Conservation (phyloP, 768 basidiomycete species). For the Russula griseocarnosa region DNA sequence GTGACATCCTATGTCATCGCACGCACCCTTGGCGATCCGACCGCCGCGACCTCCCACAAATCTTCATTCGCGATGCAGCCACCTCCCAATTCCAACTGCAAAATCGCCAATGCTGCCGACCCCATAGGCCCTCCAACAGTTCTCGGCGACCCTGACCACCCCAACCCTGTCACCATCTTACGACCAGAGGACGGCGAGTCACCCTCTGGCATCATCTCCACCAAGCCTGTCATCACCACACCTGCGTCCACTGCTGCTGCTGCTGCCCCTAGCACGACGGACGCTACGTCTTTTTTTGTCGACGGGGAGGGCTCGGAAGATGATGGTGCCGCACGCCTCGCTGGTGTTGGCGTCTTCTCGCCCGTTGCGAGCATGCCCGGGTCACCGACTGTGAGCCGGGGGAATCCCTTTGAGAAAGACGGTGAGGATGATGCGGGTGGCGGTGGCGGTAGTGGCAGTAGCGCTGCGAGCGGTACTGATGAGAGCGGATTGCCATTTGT, state of each 20-base stretch:
- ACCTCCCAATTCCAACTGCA: neutral
- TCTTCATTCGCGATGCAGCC: slow-evolving; percentile 10
- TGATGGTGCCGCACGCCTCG: slow-evolving; percentile 36
- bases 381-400: slow-evolving; percentile 48
- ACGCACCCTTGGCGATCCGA: slow-evolving; percentile 71
- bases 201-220: neutral
- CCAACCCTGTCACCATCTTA: neutral
- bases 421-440: slow-evolving; percentile 4
- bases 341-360: slow-evolving; percentile 71
- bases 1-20: slow-evolving; percentile 79
- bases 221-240: neutral
- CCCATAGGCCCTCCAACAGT: slow-evolving; percentile 1
- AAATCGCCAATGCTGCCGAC: slow-evolving; percentile 12
- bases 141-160: neutral
- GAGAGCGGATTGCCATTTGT: neutral
- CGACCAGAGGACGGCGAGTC: neutral
- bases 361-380: slow-evolving; percentile 63
- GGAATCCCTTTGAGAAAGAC: neutral
- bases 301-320: slow-evolving; percentile 11
- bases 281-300: slow-evolving; percentile 18
- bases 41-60: slow-evolving; percentile 67
- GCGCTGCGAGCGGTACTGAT: neutral
- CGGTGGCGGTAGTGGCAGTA: neutral
- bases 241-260: neutral
- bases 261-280: neutral